These are phyloP conservation scores for Reutealis trisperma DNA, from an alignment of 345 rosid genomes.

Conservation along the genomic window DNA sequence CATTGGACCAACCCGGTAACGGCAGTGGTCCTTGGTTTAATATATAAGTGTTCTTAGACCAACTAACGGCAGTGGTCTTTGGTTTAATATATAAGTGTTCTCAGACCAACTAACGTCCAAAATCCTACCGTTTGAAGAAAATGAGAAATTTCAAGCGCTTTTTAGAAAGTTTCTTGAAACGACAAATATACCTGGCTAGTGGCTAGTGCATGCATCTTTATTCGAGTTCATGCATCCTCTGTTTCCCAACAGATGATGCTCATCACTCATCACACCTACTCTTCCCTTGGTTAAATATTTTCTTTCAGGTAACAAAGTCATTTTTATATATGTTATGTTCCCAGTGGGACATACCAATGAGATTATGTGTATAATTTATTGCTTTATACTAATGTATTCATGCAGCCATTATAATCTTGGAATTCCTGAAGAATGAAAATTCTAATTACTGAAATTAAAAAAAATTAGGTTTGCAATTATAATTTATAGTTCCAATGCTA, in stretches of 20 bases:
- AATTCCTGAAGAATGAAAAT: too few relatives aligned
- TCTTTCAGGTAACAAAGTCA: neutral
- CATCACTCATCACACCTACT: neutral
- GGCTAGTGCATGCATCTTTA: neutral
- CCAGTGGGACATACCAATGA: too few relatives aligned
- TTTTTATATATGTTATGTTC: too few relatives aligned
- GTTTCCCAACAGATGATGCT: neutral
- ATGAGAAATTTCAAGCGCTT: neutral
- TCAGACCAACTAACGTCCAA: neutral
- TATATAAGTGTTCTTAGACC: neutral
- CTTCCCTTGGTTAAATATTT: neutral
- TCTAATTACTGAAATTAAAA: neutral
- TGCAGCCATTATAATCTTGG: neutral
- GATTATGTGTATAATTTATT: too few relatives aligned
- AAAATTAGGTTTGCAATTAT: neutral
- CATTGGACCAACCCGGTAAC: neutral
- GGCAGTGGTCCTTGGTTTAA: neutral
- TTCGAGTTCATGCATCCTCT: neutral
- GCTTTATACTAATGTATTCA: neutral
- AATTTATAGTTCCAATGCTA: too few relatives aligned
- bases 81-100: neutral
- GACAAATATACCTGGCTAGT: neutral
- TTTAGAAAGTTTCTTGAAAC: neutral
- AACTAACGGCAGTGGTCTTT: neutral
- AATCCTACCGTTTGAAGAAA: neutral